Evolutionary conservation across 1,284 basidiomycete species (phyloP).

Genomic region (Moesziomyces parantarcticus): DNA sequence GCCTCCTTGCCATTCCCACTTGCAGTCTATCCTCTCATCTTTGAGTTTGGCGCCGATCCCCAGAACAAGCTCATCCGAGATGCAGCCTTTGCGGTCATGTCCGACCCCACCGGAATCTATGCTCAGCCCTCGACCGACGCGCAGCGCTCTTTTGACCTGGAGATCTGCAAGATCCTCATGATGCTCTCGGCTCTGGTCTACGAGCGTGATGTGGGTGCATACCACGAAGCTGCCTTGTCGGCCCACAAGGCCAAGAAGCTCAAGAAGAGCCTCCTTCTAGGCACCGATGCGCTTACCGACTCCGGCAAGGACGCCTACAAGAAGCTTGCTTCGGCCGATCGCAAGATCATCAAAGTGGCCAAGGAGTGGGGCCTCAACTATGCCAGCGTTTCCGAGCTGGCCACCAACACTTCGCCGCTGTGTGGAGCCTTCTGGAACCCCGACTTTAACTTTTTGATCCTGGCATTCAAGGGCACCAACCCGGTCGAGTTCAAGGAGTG

Average conservation of each 20-base stretch:
- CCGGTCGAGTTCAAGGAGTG: conserved; percentile 68
- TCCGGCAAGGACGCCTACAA: conserved; percentile 20
- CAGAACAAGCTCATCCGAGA: conserved; percentile 55
- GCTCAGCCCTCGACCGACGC: conserved; percentile 27
- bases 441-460: conserved; percentile 42
- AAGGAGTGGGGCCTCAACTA: conserved; percentile 49
- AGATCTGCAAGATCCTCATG: conserved; percentile 45
- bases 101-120: conserved; percentile 12
- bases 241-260: conserved; percentile 7
- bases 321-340: conserved; percentile 24
- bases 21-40: conserved; percentile 67
- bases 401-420: conserved; percentile 45
- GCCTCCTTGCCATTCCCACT: not conserved
- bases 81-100: conserved; percentile 56
- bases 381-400: conserved; percentile 41
- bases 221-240: conserved; percentile 24
- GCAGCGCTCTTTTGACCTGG: conserved; percentile 54
- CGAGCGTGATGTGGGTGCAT: conserved; percentile 28
- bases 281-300: conserved; percentile 20
- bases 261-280: conserved; percentile 13
- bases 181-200: conserved; percentile 45
- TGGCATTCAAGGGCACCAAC: conserved; percentile 64
- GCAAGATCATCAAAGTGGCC: conserved; percentile 36
- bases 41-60: conserved; percentile 50
- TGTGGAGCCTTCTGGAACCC: conserved; percentile 50